Conservation (phyloP, 371 early-diverging fungal genomes). For the Mucor indicus region DNA sequence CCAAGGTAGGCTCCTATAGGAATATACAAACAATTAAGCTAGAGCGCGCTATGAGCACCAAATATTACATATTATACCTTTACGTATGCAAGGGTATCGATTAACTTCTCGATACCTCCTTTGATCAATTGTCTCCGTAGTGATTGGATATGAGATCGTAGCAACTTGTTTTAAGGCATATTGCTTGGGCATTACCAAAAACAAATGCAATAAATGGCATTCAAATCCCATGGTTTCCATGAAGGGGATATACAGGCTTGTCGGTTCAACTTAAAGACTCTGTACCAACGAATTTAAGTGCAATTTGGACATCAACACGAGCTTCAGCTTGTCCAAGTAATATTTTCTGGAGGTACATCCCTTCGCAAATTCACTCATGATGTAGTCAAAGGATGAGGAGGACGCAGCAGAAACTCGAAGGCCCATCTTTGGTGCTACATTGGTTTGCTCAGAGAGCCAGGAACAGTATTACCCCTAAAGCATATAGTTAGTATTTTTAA, state of each 20-base stretch:
- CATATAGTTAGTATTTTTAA: slow-evolving; percentile 11
- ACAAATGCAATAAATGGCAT: neutral
- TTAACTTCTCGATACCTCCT: slow-evolving; percentile 10
- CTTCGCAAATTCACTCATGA: slow-evolving; percentile 10
- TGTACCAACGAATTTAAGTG: slow-evolving; percentile 5
- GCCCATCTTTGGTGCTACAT: slow-evolving; percentile 9
- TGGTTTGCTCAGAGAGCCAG: slow-evolving; percentile 14
- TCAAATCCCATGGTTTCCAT: slow-evolving; percentile 13
- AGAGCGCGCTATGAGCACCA: slow-evolving; percentile 6
- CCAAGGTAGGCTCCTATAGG: slow-evolving; percentile 7
- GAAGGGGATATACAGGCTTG: slow-evolving; percentile 4
- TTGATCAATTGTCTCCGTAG: neutral
- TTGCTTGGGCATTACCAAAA: slow-evolving; percentile 4
- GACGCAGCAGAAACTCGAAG: slow-evolving; percentile 4
- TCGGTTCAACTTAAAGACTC: slow-evolving; percentile 1
- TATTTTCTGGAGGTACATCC: slow-evolving; percentile 8
- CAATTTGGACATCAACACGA: slow-evolving; percentile 9
- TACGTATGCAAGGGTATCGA: slow-evolving; percentile 8
- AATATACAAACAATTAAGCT: slow-evolving; percentile 13
- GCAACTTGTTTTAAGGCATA: neutral
- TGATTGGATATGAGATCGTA: slow-evolving; percentile 2
- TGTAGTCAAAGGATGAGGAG: slow-evolving; percentile 9
- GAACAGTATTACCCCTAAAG: slow-evolving; percentile 13
- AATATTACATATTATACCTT: slow-evolving; percentile 12
- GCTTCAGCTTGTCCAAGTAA: slow-evolving; percentile 11